Percentiles rank a stretch among this genome's conserved stretches.
phyloP scores from a whole-genome alignment of 306 rosid genomes.

The Cicer chorassanicum region DNA sequence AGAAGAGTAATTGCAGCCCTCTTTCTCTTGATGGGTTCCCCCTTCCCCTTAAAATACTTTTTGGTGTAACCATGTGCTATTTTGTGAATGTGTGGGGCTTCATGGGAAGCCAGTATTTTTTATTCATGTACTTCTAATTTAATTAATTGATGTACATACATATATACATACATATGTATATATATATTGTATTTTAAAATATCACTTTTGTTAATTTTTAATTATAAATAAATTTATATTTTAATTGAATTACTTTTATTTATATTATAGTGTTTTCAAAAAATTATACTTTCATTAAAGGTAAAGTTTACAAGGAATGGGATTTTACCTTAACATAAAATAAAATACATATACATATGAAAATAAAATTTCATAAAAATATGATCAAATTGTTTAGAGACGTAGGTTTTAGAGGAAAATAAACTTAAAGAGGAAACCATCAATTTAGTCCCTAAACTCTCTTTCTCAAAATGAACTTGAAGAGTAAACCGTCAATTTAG shows the following conservation, averaged over 20 bases:
- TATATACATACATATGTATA: not conserved
- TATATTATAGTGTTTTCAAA: not conserved
- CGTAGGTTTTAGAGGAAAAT: not conserved
- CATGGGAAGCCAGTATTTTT: not conserved
- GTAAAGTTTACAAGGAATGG: constrained; percentile 4
- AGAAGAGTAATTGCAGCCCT: not conserved
- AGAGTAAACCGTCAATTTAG: too few species aligned
- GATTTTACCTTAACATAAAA: not conserved
- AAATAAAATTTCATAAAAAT: not conserved
- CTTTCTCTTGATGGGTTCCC: not conserved
- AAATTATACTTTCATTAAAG: not conserved
- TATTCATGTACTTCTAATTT: not conserved
- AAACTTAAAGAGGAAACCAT: too few species aligned
- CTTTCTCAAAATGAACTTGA: too few species aligned
- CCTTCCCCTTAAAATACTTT: not conserved
- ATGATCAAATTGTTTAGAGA: not conserved
- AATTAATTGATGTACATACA: not conserved
- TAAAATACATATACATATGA: too few species aligned
- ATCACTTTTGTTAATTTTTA: not conserved
- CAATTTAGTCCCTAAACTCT: too few species aligned
- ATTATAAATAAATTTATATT: not conserved
- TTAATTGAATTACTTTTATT: not conserved
- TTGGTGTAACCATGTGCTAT: not conserved
- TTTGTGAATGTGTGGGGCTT: not conserved
- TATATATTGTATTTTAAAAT: not conserved